Base-by-base conservation (phyloP, 495 filamentous ascomycete genomes). In the Trichoderma asperelloides region DNA sequence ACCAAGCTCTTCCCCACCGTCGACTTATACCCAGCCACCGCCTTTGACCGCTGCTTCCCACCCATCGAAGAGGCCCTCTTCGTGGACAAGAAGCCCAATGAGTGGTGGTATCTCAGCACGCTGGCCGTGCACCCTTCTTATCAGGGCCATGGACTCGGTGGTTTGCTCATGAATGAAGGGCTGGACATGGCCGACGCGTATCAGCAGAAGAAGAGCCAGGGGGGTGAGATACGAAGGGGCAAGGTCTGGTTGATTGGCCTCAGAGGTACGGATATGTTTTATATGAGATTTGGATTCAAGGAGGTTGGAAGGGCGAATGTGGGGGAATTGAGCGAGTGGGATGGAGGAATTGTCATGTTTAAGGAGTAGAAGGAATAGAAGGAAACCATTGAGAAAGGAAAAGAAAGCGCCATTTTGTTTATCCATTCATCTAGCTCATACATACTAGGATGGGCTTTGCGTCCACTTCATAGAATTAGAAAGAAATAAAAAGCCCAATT, bases 281-380 rank as follows among this genome's bases (percentile, higher is more conserved):
- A 65, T 13, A 18, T n/a, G 21, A 43, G 43, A 12, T 45, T 45
- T 65, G 64, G 64, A 4, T 65, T 65, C 13, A 5, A 12, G 5
- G 64, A 49, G 13, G 64, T 65, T 8, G 64, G 39, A 9, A 65
- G 64, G 41, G 64, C 64, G 18, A 65, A 65, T 49, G 64, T 65
- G 7, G 64, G 64, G 12, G 64, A 65, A 13, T 27, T 65, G 64
- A 45, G 43, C 18, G 43, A 28, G 40, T 65, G 64, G 64, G 39
- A 45, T n/a, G 64, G 64, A 3, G 64, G 64, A 9, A 45, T 45
- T 4, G 43, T 65, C 64, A 65, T 65, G 64, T 65, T 65, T 28
- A 41, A 41, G 23, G 43, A 65, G 39, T 64, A 21, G 23, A 21
- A 16, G 21, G 13, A 16, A 13, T 13, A n/a, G 33, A 37, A 33